Evolutionary conservation across 2,329 filamentous ascomycete species (phyloP).

Genomic region (Penicillium sp.): DNA sequence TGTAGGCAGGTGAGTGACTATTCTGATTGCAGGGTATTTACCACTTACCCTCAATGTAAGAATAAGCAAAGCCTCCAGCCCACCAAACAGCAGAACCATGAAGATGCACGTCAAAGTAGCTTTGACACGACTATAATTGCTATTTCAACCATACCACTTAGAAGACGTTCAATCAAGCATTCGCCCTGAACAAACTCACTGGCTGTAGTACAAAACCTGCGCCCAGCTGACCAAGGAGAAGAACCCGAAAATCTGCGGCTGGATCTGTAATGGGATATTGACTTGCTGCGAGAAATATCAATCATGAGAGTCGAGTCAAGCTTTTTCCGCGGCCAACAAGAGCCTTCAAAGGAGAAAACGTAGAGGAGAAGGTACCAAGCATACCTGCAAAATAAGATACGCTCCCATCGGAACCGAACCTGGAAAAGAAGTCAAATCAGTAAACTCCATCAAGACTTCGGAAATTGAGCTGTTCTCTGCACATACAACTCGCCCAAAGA

Average conservation of each 20-base stretch:
- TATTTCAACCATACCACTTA: slow-evolving; percentile 12
- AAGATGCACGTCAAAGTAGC: slow-evolving; percentile 47
- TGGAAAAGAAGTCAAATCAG: slow-evolving; percentile 15
- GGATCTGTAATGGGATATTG: slow-evolving; percentile 59
- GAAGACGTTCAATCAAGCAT: slow-evolving; percentile 9
- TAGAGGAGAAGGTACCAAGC: slow-evolving; percentile 43
- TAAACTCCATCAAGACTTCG: too few species aligned
- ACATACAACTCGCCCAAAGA: slow-evolving; percentile 61
- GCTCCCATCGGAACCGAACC: slow-evolving; percentile 55
- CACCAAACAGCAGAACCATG: slow-evolving; percentile 53
- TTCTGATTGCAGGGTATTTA: not conserved
- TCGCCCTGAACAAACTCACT: slow-evolving; percentile 39
- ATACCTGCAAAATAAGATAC: slow-evolving; percentile 56
- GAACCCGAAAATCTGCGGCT: slow-evolving; percentile 58
- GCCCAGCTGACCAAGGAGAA: slow-evolving; percentile 57
- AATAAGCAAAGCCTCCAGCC: slow-evolving; percentile 61
- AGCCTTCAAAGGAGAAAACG: too few species aligned
- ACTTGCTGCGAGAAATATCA: slow-evolving; percentile 50
- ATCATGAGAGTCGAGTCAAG: too few species aligned
- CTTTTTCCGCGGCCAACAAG: too few species aligned
- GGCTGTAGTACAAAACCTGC: slow-evolving; percentile 57
- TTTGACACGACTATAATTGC: slow-evolving; percentile 50
- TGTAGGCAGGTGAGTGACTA: slow-evolving; percentile 1
- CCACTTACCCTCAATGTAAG: slow-evolving; percentile 57
- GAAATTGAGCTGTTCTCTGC: not conserved